These are phyloP conservation scores for Apiospora hydei DNA, from an alignment of 2,329 filamentous ascomycete species.

Conservation along the genomic window DNA sequence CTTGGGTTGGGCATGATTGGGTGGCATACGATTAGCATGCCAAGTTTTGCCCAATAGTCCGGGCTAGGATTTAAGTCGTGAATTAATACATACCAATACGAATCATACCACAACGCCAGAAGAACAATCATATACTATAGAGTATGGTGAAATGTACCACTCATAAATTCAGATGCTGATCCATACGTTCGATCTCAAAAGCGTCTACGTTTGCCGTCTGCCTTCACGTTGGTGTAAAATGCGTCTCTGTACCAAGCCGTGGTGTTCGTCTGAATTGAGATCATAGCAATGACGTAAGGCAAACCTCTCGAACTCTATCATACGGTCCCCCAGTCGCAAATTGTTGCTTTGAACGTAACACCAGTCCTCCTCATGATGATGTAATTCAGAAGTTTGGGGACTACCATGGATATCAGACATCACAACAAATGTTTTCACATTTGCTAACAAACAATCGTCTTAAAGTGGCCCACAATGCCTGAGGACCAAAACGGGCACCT, in stretches of 20 bases:
- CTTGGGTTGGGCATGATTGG: background rate
- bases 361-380: too few species aligned
- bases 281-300: background rate
- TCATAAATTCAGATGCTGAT: too few species aligned
- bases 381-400: too few species aligned
- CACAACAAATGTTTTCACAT: background rate
- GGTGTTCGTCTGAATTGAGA: background rate
- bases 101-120: background rate
- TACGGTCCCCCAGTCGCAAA: background rate
- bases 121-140: background rate
- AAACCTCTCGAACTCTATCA: background rate
- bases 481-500: background rate
- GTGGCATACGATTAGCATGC: background rate
- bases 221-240: background rate
- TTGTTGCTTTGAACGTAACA: background rate
- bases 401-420: too few species aligned
- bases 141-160: too few species aligned
- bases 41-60: background rate
- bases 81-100: background rate
- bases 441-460: background rate
- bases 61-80: background rate
- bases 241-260: background rate
- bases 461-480: background rate
- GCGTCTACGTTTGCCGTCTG: background rate
- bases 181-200: too few species aligned